Evolutionary conservation across 441 rosid genomes (phyloP).

Genomic region (Populus hybrid): DNA sequence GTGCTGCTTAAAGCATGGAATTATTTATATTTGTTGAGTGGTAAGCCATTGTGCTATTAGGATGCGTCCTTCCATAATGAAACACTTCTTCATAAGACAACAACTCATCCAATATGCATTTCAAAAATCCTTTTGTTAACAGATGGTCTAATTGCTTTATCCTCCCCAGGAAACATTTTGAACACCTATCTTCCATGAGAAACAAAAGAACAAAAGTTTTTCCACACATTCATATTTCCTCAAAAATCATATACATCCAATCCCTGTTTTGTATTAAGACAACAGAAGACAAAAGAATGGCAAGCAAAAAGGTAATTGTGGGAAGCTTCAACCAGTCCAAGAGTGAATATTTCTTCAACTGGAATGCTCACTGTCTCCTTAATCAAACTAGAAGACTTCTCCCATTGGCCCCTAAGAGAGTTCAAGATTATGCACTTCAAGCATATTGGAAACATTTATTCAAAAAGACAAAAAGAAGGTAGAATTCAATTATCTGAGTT

Average conservation of each 20-base stretch:
- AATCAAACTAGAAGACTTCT: background rate
- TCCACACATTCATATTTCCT: background rate
- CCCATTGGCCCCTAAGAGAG: background rate
- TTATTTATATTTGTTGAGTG: constrained; percentile 1
- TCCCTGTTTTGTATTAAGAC: background rate
- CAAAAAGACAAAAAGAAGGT: background rate
- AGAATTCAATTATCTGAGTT: background rate
- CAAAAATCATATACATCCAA: background rate
- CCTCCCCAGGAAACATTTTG: background rate
- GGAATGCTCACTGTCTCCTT: background rate
- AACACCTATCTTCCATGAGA: background rate
- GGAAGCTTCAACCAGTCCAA: constrained; percentile 2
- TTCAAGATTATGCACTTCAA: background rate
- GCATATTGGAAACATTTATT: background rate
- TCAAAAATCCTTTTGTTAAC: background rate
- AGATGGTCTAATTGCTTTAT: background rate
- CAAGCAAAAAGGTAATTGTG: background rate
- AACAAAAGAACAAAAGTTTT: background rate
- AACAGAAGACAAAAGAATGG: background rate
- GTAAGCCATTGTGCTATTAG: background rate
- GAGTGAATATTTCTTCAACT: background rate
- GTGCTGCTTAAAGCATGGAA: background rate
- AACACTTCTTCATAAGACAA: background rate
- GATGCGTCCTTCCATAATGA: background rate
- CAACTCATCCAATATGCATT: background rate